Evolutionary conservation across 1,284 basidiomycete genomes (phyloP).

Genomic region (Ustilago curta): DNA sequence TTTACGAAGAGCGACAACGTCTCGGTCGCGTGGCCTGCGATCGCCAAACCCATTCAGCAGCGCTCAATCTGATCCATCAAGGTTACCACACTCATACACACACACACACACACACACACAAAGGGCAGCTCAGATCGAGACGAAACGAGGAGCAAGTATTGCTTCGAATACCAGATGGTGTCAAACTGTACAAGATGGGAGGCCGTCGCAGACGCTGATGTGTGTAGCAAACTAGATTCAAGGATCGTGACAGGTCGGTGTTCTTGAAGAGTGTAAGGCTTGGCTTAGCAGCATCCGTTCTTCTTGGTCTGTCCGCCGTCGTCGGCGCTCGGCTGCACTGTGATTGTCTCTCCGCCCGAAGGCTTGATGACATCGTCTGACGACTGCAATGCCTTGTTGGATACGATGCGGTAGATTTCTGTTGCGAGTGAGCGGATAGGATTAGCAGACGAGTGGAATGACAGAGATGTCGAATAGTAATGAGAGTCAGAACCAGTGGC

Average conservation of each 20-base stretch:
- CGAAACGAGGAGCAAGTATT: background rate
- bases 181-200: constrained; percentile 11
- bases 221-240: background rate
- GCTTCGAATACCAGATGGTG: constrained; percentile 11
- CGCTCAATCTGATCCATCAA: background rate
- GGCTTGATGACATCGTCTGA: constrained; percentile 69
- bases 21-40: constrained; percentile 2
- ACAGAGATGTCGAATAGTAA: constrained; percentile 1
- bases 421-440: background rate
- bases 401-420: constrained; percentile 70
- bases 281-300: constrained; percentile 67
- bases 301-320: constrained; percentile 68
- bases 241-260: constrained; percentile 11
- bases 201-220: constrained; percentile 7
- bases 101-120: background rate
- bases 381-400: constrained; percentile 69
- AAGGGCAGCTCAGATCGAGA: background rate
- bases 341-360: constrained; percentile 68
- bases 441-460: background rate
- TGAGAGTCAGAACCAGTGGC: constrained; percentile 3
- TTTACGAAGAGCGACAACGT: background rate
- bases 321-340: constrained; percentile 68
- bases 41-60: background rate
- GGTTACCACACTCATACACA: background rate
- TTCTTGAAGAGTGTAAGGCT: background rate